phyloP scores from a whole-genome alignment of 192 early-diverging fungal species.

The Coemansia erecta region DNA sequence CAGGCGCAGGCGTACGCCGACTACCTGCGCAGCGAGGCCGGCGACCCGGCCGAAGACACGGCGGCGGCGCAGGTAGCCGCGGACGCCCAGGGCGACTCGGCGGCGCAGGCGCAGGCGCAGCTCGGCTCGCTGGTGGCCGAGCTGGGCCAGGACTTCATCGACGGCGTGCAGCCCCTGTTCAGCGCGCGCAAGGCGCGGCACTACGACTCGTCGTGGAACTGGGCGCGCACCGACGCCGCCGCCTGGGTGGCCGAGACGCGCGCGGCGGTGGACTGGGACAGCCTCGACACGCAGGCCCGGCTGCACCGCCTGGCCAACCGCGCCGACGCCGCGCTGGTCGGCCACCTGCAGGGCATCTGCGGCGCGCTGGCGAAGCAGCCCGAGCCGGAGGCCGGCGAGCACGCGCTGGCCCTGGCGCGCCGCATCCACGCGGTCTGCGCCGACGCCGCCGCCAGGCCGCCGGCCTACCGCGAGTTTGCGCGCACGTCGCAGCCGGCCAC shows the following conservation, averaged over 20 bases:
- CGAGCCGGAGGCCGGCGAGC: slow-evolving; percentile 24
- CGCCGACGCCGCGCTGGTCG: slow-evolving; percentile 14
- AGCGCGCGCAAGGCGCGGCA: slow-evolving; percentile 75
- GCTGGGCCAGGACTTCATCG: slow-evolving; percentile 81
- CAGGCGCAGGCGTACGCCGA: slow-evolving; percentile 80
- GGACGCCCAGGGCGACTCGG: slow-evolving; percentile 8
- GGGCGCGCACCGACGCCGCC: slow-evolving; percentile 60
- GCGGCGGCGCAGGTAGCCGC: slow-evolving; percentile 2
- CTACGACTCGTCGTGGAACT: slow-evolving; percentile 97
- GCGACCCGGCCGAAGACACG: neutral
- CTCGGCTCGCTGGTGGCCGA: slow-evolving; percentile 78
- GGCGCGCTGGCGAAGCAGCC: slow-evolving; percentile 66
- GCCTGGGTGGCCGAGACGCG: slow-evolving; percentile 70
- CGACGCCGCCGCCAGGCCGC: slow-evolving; percentile 64
- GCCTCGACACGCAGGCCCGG: neutral
- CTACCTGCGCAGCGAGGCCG: slow-evolving; percentile 65
- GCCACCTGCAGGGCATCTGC: slow-evolving; percentile 70
- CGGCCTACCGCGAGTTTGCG: slow-evolving; percentile 84
- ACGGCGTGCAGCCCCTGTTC: slow-evolving; percentile 83
- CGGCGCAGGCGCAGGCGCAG: slow-evolving; percentile 61
- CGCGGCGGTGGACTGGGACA: slow-evolving; percentile 71
- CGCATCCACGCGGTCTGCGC: slow-evolving; percentile 77
- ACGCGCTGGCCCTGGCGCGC: neutral
- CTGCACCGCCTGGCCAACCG: slow-evolving; percentile 72
- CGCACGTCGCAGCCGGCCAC: slow-evolving; percentile 77